phyloP scores from a whole-genome alignment of 495 filamentous ascomycete species.

The Lophium mytilinum region DNA sequence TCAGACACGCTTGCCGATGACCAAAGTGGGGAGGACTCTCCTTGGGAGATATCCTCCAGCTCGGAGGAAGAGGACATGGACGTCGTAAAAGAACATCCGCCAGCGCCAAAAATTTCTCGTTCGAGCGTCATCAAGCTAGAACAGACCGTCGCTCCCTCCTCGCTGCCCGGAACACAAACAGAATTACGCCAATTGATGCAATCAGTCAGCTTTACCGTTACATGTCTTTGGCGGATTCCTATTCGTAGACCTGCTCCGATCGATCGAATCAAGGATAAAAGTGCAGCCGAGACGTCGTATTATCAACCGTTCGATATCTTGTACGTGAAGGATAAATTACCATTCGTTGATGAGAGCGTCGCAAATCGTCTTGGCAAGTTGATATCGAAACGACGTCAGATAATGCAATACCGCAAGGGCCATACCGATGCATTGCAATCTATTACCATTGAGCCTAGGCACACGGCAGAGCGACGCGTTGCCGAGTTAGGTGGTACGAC shows the following conservation, averaged over 20 bases:
- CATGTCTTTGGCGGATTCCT: slow-evolving; percentile 3
- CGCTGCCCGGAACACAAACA: not conserved
- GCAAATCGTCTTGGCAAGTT: slow-evolving; percentile 6
- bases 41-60: slow-evolving; percentile 10
- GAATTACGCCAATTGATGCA: slow-evolving; percentile 1
- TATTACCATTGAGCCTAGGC: not conserved
- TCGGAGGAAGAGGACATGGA: not conserved
- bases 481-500: not conserved
- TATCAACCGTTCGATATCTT: slow-evolving; percentile 13
- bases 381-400: slow-evolving; percentile 6
- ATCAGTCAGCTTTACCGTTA: slow-evolving; percentile 6
- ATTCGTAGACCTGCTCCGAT: slow-evolving; percentile 10
- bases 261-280: slow-evolving; percentile 4
- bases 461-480: not conserved
- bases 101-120: too few relatives aligned
- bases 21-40: slow-evolving; percentile 4
- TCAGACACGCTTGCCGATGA: not conserved
- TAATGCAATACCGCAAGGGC: not conserved
- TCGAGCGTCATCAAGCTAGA: not conserved
- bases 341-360: not conserved
- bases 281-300: not conserved
- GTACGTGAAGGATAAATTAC: slow-evolving; percentile 11
- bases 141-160: not conserved
- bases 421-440: not conserved
- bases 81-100: not conserved